Percentiles rank a stretch among this genome's conserved stretches.
These are phyloP conservation scores for Beauveria scarabaeidicola DNA, from an alignment of 2,329 filamentous ascomycete genomes.

Conservation along the genomic window DNA sequence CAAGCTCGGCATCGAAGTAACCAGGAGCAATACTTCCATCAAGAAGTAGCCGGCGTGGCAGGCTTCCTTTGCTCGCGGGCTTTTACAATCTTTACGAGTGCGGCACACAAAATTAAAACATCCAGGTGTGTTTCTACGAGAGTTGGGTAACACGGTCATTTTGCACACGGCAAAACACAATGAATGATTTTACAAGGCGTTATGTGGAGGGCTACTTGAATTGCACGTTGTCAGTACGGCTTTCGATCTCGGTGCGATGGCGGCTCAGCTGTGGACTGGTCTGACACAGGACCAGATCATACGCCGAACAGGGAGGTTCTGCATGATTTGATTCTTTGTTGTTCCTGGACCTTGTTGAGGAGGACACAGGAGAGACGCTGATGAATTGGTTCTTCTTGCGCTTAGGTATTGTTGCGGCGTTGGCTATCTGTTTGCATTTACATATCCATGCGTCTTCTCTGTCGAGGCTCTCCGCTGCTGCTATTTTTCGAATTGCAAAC, in stretches of 20 bases:
- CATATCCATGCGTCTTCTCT: neutral
- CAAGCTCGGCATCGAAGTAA: slow-evolving; percentile 53
- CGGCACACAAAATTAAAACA: neutral
- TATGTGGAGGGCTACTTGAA: neutral
- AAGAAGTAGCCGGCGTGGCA: neutral
- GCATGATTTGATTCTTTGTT: too few relatives aligned
- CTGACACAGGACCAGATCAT: too few relatives aligned
- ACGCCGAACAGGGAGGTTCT: too few relatives aligned
- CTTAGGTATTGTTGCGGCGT: neutral
- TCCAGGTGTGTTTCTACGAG: slow-evolving; percentile 7
- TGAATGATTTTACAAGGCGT: neutral
- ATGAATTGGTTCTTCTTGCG: neutral
- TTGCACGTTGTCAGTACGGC: too few relatives aligned
- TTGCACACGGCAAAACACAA: neutral
- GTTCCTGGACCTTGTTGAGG: neutral
- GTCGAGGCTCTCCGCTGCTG: too few relatives aligned
- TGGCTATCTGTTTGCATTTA: neutral
- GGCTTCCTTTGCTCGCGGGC: neutral
- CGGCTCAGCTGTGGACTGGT: neutral
- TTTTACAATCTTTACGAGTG: neutral
- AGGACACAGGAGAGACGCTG: neutral
- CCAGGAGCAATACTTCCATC: slow-evolving; percentile 14
- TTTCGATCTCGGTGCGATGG: too few relatives aligned
- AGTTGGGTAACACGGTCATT: slow-evolving; percentile 3
- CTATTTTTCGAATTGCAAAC: too few relatives aligned